A percentile compares a stretch with the other conserved stretches of the same genome.
Evolutionary conservation across 176 grass and related monocot species (phyloP).

Genomic region (Avena insularis): DNA sequence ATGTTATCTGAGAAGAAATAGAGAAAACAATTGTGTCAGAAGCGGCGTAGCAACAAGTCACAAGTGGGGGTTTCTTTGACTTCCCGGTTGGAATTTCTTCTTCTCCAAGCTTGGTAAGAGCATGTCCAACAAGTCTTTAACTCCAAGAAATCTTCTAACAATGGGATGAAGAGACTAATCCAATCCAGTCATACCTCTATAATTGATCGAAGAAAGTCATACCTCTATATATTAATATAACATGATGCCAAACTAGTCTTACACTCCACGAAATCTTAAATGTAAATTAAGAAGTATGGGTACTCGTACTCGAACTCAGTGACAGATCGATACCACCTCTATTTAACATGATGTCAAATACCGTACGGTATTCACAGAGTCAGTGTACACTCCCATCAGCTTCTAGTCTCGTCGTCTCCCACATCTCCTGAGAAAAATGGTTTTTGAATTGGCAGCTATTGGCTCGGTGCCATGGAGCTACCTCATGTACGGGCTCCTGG

Average conservation of each 20-base stretch:
- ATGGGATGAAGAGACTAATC: neutral
- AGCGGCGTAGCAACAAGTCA: neutral
- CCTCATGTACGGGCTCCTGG: slow-evolving; percentile 20
- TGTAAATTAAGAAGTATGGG: neutral
- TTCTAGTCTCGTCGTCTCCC: neutral
- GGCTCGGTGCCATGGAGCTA: slow-evolving; percentile 45
- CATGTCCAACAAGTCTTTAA: neutral
- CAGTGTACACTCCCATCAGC: slow-evolving; percentile 15
- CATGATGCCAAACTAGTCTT: neutral
- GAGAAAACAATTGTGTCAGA: neutral
- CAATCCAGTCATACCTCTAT: neutral
- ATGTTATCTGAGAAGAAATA: too few species aligned
- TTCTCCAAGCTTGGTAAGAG: neutral
- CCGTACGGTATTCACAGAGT: neutral
- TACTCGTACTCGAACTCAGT: neutral
- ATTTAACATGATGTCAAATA: slow-evolving; percentile 18
- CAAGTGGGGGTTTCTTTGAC: neutral
- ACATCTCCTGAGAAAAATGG: slow-evolving; percentile 27
- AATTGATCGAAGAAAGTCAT: neutral
- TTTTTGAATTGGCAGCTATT: neutral
- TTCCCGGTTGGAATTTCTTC: neutral
- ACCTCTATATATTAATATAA: neutral
- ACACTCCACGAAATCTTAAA: slow-evolving; percentile 38
- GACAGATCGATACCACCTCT: neutral
- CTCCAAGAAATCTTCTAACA: neutral